phyloP scores from a whole-genome alignment of 305 asterid genomes.

The Rubia tinctorum region DNA sequence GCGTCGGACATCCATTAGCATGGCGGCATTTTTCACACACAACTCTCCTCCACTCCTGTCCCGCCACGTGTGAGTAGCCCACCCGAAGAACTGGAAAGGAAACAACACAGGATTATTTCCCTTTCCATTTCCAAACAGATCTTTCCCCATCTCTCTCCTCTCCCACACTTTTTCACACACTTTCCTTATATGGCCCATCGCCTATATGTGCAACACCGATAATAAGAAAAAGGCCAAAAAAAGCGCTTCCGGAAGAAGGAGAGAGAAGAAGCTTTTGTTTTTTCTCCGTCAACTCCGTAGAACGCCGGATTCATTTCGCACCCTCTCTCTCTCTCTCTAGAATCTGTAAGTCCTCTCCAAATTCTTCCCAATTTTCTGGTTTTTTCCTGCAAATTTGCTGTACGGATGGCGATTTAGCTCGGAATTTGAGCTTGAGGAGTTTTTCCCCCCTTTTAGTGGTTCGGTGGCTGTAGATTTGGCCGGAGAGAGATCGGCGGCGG shows the following conservation, averaged over 20 bases:
- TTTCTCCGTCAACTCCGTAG: neutral
- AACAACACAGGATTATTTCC: neutral
- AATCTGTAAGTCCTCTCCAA: neutral
- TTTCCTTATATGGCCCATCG: slow-evolving; percentile 34
- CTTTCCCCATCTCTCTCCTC: neutral
- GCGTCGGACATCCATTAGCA: slow-evolving; percentile 31
- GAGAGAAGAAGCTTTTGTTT: neutral
- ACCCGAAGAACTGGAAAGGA: neutral
- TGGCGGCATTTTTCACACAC: slow-evolving; percentile 12
- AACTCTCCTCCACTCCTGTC: neutral
- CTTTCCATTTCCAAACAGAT: neutral
- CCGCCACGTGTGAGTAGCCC: slow-evolving; percentile 16
- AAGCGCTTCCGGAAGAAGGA: slow-evolving; percentile 11
- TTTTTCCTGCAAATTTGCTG: neutral
- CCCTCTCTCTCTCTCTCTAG: neutral
- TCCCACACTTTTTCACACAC: slow-evolving; percentile 19
- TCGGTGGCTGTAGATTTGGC: neutral
- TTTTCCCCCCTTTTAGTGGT: too few relatives aligned
- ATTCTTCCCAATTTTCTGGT: neutral
- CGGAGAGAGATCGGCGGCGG: neutral
- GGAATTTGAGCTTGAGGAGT: neutral
- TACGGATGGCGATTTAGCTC: neutral
- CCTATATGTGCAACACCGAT: neutral
- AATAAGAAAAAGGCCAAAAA: slow-evolving; percentile 4
- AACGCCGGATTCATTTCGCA: too few relatives aligned